Conservation (phyloP, 1,284 basidiomycete genomes). For the Pulveroboletus sp. region DNA sequence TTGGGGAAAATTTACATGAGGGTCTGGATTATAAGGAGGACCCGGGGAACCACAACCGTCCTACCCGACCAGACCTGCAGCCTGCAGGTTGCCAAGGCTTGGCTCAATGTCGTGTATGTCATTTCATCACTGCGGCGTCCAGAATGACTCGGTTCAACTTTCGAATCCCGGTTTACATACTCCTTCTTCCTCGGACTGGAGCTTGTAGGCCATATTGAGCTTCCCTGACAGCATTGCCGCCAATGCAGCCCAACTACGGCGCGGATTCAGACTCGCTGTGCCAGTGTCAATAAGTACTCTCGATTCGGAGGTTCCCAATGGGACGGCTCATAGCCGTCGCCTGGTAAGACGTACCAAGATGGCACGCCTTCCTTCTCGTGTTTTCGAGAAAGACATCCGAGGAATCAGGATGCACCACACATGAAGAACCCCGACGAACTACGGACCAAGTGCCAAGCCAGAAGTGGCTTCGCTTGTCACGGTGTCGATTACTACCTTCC, state of each 20-base stretch:
- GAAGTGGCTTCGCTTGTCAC: not conserved
- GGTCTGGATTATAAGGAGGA: not conserved
- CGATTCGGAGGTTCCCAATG: not conserved
- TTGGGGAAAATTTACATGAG: not conserved
- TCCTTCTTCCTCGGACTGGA: not conserved
- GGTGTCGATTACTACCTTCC: slow-evolving; percentile 19
- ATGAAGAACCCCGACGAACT: no score
- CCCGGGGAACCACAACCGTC: not conserved
- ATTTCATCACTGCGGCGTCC: not conserved
- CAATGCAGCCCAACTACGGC: not conserved
- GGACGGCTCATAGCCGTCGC: slow-evolving; percentile 2
- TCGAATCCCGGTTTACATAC: not conserved
- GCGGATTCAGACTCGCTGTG: not conserved
- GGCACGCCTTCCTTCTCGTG: slow-evolving; percentile 1
- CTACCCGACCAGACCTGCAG: not conserved
- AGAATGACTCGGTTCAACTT: slow-evolving; percentile 9
- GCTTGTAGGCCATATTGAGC: not conserved
- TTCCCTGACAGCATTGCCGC: not conserved
- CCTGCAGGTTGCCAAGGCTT: slow-evolving; percentile 12
- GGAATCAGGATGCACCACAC: no score
- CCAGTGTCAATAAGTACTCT: not conserved
- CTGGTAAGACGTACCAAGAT: not conserved
- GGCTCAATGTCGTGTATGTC: slow-evolving; percentile 7
- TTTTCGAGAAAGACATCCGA: not conserved
- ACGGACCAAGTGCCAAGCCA: slow-evolving; percentile 17